Base-by-base conservation (phyloP, 768 basidiomycete species). In the Pleurotus pulmonarius region DNA sequence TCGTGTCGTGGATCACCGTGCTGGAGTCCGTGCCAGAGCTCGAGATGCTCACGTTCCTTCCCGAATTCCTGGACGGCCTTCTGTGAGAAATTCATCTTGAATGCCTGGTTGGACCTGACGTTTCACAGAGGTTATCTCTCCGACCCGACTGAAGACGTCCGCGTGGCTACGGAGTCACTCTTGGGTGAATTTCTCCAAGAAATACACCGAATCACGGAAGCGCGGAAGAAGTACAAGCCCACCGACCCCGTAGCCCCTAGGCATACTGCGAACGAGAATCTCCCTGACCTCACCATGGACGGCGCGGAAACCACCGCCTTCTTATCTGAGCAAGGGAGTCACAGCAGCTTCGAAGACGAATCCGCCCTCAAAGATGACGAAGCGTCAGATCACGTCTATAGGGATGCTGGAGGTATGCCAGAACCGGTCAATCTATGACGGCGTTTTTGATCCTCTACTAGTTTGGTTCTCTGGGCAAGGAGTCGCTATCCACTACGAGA, bases 1-100 rank as follows among this genome's bases (percentile, higher is more conserved):
- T 99, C n/a, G 92, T 97, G 34, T 89, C 90, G 1, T 99, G 97
- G 97, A 92, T 98, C 57, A 92, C 83, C 43, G 91, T 97, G 3
- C 81, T 99, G 45, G 94, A 98, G 66, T 95, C 94, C 16, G 92
- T 98, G 3, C 97, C 97, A 9, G 97, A 99, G 65, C 76, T 99
- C 54, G 96, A 98, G 68, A 81, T 99, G 45, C 89, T 98, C 46
- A 87, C 92, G 24, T 97, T 92, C 72, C 82, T 99, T 34, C 97
- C 97, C 1, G 89, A 97, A 65, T 95, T 98, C 67, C 72, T 99
- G 49, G 94, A 98, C 59, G 95, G 94, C 2, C 80, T 99, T 41
- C 66, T 99, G 92, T 94, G 62, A 73, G 90, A 75, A 22, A n/a
- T 39, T 43, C 44, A 22, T 15, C 56, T 43, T 47, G 54, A 55